Base-by-base conservation (phyloP, 306 rosid genomes). In the Fragaria iinumae region DNA sequence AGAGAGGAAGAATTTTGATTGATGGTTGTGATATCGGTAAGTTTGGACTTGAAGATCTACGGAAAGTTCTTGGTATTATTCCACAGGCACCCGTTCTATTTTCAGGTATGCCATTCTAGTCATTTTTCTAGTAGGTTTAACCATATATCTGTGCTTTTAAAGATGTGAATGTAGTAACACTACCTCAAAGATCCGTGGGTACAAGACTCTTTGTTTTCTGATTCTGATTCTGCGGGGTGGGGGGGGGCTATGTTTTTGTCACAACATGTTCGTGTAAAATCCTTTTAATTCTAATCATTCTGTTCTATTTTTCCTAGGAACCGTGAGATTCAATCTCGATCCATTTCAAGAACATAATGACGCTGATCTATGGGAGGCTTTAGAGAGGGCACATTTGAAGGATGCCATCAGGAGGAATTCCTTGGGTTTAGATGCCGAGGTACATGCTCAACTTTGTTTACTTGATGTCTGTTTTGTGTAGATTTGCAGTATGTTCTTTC, bases 261-360 rank as follows among this genome's bases (percentile, higher is more conserved):
- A 38, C 48, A 36, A 23, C 41, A 0, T 71, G 48, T 57, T 39
- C 66, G 27, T 56, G 14, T 67, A 10, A 74, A 74, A 38, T 11
- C 38, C 11, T 3, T 55, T 10, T 25, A 38, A 16, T 67, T 49
- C 65, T 78, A 68, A 41, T 69, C 44, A 36, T 44, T 57, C 29
- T 73, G 23, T 57, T 76, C 67, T 56, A 4, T 41, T 23, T 11
- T 68, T 43, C 34, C 17, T 14, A 87, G 90, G 90, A 74, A 79
- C 87, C 34, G 85, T 87, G 75, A 84, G 90, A 83, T 87, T 87
- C 73, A 87, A 87, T 79, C 90, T 87, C 38, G 90, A 87, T 75
- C 90, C 90, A 3, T 87, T 87, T 78, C 60, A 56, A 21, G 90
- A 87, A 25, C 90, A 87, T 78, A 87, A 80, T 75, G 90, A 87